Evolutionary conservation across 2,329 filamentous ascomycete genomes (phyloP), one percentile per base, ranked within the genome.

Genomic region (Alternaria longipes): DNA sequence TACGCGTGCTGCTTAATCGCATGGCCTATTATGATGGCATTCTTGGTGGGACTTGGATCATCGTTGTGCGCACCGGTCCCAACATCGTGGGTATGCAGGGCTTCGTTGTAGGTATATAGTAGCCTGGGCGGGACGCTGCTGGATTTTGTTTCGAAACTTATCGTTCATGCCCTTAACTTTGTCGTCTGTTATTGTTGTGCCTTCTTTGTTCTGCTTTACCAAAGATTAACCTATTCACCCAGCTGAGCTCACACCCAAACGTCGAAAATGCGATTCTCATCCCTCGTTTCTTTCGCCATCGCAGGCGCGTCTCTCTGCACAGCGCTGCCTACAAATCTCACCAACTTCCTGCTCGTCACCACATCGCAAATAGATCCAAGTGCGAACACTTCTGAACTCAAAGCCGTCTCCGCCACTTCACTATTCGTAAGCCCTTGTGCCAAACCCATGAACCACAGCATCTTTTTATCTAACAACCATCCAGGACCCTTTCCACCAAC

Each of bases 311-410:
- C 63, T 5, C 11, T 67, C 2, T 47, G 50, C 24, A 22, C 61
- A 3, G 67, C 70, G 9, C 60, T 66, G 4, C 66, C 65, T 2
- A 59, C 67, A 26, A 46, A 66, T 12, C 60, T 67, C 30, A 67
- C 60, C 41, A 62, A 74, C 56, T 80, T 81, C 73, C 72, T 77
- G 58, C 77, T 82, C 59, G 77, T 81, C n/a, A 81, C 80, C 3
- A 78, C 79, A 16, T 62, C 73, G 46, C 74, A 76, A 54, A 56
- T 66, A 34, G 53, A 64, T 22, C 41, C 68, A 5, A 64, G 64
- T 8, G 44, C 56, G 20, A 75, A 78, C 60, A 71, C 76, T 20
- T 74, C 74, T 8, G 53, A 66, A 18, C 74, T 81, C 8, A 66
- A 72, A 26, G 66, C 73, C 54, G 79, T 81, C 28, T 77, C 72